Conservation (phyloP, 495 filamentous ascomycete genomes). For the Polyplosphaeria fusca region DNA sequence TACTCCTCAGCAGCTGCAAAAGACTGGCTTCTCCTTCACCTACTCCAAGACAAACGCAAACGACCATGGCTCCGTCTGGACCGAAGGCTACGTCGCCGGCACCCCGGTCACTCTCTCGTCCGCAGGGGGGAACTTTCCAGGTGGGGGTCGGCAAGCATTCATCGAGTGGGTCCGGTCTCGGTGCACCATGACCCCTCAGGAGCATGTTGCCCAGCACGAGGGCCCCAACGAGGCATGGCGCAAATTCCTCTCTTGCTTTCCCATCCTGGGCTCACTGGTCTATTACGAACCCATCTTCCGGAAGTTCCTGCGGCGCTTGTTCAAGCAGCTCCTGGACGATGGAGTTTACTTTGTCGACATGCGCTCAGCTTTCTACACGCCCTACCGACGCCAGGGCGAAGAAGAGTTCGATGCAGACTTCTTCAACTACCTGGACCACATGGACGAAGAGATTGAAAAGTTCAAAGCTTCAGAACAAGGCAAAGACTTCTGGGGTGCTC, state of each 20-base stretch:
- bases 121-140: constrained; percentile 71
- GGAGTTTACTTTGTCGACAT: constrained; percentile 79
- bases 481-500: constrained; percentile 73
- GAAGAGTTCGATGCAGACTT: constrained; percentile 61
- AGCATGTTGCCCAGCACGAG: constrained; percentile 74
- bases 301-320: constrained; percentile 63
- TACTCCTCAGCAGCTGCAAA: constrained; percentile 46
- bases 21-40: constrained; percentile 53
- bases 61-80: constrained; percentile 55
- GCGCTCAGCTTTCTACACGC: constrained; percentile 55
- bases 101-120: constrained; percentile 56
- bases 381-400: constrained; percentile 57
- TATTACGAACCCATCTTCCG: constrained; percentile 92
- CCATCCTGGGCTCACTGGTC: constrained; percentile 65
- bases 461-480: constrained; percentile 73
- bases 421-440: constrained; percentile 61
- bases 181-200: constrained; percentile 64
- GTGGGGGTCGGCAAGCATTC: constrained; percentile 67
- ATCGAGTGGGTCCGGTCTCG: constrained; percentile 71
- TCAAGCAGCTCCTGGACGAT: constrained; percentile 67
- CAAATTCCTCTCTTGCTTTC: constrained; percentile 70
- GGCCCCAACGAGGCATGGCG: constrained; percentile 77
- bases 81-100: constrained; percentile 52
- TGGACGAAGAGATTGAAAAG: constrained; percentile 72
- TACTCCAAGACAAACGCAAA: constrained; percentile 43